Evolutionary conservation across 1,139 yeast genomes (phyloP).

Genomic region (Blastobotrys aristatus): DNA sequence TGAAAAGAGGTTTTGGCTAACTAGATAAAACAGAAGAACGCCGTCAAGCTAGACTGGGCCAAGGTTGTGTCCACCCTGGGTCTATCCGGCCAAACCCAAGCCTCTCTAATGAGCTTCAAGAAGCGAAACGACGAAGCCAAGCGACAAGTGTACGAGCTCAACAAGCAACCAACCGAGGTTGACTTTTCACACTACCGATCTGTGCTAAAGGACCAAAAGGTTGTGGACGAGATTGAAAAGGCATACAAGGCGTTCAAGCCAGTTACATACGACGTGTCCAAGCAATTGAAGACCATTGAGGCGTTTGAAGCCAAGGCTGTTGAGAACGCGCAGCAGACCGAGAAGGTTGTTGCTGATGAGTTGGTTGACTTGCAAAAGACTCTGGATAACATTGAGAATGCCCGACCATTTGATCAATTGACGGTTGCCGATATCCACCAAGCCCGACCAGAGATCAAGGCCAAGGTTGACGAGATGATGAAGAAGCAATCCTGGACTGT

Average conservation of each 20-base stretch:
- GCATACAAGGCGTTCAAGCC: slow-evolving; percentile 76
- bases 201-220: slow-evolving; percentile 71
- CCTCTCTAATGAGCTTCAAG: slow-evolving; percentile 85
- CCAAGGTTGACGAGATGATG: slow-evolving; percentile 91
- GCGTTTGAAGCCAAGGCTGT: slow-evolving; percentile 93
- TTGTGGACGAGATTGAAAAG: slow-evolving; percentile 76
- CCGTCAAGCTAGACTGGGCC: slow-evolving; percentile 93
- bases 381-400: slow-evolving; percentile 86
- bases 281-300: slow-evolving; percentile 87
- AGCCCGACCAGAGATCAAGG: slow-evolving; percentile 97
- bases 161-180: slow-evolving; percentile 66
- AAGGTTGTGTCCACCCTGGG: slow-evolving; percentile 85
- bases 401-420: slow-evolving; percentile 96
- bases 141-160: slow-evolving; percentile 65
- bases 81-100: slow-evolving; percentile 86
- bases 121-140: slow-evolving; percentile 98
- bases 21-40: slow-evolving; percentile 39
- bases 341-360: slow-evolving; percentile 81
- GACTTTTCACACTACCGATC: slow-evolving; percentile 80
- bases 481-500: slow-evolving; percentile 97
- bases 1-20: background rate
- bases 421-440: slow-evolving; percentile 90
- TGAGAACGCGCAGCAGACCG: slow-evolving; percentile 93
- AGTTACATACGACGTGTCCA: slow-evolving; percentile 75
- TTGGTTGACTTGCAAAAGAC: slow-evolving; percentile 81